Conservation (phyloP, 2,329 filamentous ascomycete species). For the Fusarium zealandicum region DNA sequence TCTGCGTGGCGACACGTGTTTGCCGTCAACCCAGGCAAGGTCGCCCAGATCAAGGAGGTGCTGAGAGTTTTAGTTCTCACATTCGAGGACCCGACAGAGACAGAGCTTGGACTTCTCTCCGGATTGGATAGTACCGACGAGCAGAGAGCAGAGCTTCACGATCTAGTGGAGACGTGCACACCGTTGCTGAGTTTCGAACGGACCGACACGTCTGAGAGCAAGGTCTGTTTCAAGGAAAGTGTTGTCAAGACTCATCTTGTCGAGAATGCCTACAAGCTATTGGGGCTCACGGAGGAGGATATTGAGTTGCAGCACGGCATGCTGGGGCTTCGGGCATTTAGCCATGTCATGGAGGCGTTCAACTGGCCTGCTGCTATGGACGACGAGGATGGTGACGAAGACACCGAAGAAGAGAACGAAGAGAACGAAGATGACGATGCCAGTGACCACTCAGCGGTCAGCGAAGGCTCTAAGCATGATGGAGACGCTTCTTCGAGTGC, state of each 20-base stretch:
- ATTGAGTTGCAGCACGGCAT: conserved; percentile 53
- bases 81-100: conserved; percentile 50
- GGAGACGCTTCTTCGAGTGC: not conserved
- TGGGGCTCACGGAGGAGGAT: conserved; percentile 49
- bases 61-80: conserved; percentile 51
- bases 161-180: conserved; percentile 49
- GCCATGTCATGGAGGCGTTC: conserved; percentile 47
- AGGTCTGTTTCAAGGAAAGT: conserved; percentile 12
- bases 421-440: conserved; percentile 6
- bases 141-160: conserved; percentile 45
- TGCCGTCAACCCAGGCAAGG: conserved; percentile 40
- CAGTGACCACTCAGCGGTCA: too few species aligned
- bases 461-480: too few species aligned
- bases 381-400: conserved; percentile 9
- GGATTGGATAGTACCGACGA: conserved; percentile 45
- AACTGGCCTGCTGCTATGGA: conserved; percentile 34
- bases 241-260: conserved; percentile 51
- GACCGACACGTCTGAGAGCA: conserved; percentile 36
- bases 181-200: conserved; percentile 43
- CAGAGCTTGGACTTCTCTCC: conserved; percentile 48
- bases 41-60: conserved; percentile 53
- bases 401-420: conserved; percentile 24
- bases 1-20: conserved; percentile 50
- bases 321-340: conserved; percentile 48
- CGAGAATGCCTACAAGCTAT: conserved; percentile 45